A percentile compares a stretch with the other conserved stretches of the same genome.
Evolutionary conservation across 176 grass and related monocot genomes (phyloP).

Genomic region (Cenchrus purpureus): DNA sequence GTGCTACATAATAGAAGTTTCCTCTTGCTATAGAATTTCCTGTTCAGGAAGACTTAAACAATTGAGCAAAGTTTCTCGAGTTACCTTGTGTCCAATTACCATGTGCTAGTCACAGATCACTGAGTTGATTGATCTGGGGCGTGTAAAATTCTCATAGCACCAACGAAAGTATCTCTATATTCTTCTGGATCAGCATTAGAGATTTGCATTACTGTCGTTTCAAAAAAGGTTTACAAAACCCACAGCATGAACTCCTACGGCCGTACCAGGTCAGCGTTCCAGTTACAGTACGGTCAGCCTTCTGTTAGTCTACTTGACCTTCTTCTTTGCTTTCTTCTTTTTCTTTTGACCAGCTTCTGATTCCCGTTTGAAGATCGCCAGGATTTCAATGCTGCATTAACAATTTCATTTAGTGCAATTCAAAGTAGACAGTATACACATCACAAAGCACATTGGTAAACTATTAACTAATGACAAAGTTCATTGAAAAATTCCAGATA

Average conservation of each 20-base stretch:
- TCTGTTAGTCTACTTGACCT: constrained; percentile 48
- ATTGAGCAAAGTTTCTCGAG: neutral
- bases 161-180: neutral
- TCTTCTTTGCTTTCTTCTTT: constrained; percentile 65
- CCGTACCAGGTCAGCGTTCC: neutral
- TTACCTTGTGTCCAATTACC: constrained; percentile 39
- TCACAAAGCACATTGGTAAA: neutral
- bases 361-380: constrained; percentile 81
- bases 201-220: neutral
- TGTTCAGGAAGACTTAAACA: neutral
- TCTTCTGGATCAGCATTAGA: neutral
- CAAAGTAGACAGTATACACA: constrained; percentile 9
- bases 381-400: constrained; percentile 75
- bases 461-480: neutral
- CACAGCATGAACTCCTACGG: neutral
- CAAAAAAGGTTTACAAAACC: neutral
- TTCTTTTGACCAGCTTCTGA: constrained; percentile 61
- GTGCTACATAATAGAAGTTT: neutral
- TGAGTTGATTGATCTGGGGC: neutral
- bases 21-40: neutral
- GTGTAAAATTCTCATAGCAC: neutral
- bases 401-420: constrained; percentile 32
- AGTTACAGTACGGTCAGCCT: neutral
- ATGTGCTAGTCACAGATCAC: constrained; percentile 22
- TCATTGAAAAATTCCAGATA: neutral